Base-by-base conservation (phyloP, 2,329 filamentous ascomycete genomes). In the Penicillium sp. region DNA sequence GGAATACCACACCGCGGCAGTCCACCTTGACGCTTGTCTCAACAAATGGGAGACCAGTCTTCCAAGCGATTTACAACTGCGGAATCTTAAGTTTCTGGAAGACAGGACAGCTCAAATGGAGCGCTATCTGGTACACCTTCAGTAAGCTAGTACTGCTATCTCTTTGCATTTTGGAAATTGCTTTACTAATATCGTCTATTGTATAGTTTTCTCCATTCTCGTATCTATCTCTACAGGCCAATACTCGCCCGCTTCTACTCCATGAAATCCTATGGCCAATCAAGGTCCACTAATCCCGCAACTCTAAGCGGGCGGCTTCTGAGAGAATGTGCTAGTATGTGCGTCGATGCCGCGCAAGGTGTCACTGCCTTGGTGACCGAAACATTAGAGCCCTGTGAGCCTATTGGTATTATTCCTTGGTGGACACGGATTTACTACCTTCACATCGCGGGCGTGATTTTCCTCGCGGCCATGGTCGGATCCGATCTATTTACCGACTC, bases 401-500 rank as follows among this genome's bases (percentile, higher is more conserved):
- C 52, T 37, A 56, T 61, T n/a, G 55, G 52, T 15, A 47, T 61
- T 7, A 18, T 61, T 9, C 55, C 59, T 9, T 61, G 59, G 59
- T 61, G 59, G 57, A 51, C 52, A 30, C 52, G 59, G 27, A 51
- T 61, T 18, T 61, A 60, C 39, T 58, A 58, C 27, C 43, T 61
- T n/a, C 59, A 61, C 36, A 60, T 61, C 12, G 59, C 56, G 2
- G 59, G 52, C 1, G 49, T 44, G 9, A 56, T 48, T 18, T 56
- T 61, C 29, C 39, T 61, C 7, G 59, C 57, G 17, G 54, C 57
- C 29, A 61, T 68, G 66, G 54, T 65, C 21, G 18, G 17, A 21
- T 34, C 58, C 2, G 63, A 67, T 3, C 47, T 67, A n/a, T 68
- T 60, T 37, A 66, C 56, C 1, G 46, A 57, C n/a, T 59, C 59